Percentiles rank a stretch among this genome's conserved stretches.
These are phyloP conservation scores for Beta macrorhiza DNA, from an alignment of 179 eudicot genomes.

Conservation along the genomic window DNA sequence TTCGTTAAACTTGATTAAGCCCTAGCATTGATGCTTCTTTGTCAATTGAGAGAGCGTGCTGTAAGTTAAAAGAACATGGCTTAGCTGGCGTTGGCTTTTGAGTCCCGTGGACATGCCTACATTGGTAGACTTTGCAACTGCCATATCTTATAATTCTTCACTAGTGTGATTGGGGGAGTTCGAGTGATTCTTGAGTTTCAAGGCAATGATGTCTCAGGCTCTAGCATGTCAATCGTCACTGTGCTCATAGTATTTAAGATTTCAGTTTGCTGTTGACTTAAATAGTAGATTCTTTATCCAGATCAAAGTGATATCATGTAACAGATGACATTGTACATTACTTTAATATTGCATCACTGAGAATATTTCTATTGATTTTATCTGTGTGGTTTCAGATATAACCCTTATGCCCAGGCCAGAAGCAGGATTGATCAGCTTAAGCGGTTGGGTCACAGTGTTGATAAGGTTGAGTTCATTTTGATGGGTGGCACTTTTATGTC, in stretches of 20 bases:
- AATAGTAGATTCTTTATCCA: not conserved
- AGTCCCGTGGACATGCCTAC: not conserved
- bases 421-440: slow-evolving; percentile 97
- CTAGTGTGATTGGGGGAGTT: not conserved
- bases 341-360: not conserved
- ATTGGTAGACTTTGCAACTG: not conserved
- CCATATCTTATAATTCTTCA: not conserved
- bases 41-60: not conserved
- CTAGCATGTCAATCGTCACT: not conserved
- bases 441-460: slow-evolving; percentile 96
- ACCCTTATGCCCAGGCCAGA: slow-evolving; percentile 97
- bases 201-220: not conserved
- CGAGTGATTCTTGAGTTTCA: not conserved
- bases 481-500: slow-evolving; percentile 99
- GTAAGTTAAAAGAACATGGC: not conserved
- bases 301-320: not conserved
- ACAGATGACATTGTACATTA: not conserved
- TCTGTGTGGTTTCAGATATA: slow-evolving; percentile 59
- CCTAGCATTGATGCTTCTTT: not conserved
- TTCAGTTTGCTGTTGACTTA: not conserved
- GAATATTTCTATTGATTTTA: not conserved
- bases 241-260: not conserved
- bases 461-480: slow-evolving; percentile 97
- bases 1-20: not conserved
- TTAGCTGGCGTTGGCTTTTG: not conserved